Percentiles rank a stretch among this genome's conserved stretches.
phyloP scores from a whole-genome alignment of 306 rosid genomes.

The Lathyrus sativus region DNA sequence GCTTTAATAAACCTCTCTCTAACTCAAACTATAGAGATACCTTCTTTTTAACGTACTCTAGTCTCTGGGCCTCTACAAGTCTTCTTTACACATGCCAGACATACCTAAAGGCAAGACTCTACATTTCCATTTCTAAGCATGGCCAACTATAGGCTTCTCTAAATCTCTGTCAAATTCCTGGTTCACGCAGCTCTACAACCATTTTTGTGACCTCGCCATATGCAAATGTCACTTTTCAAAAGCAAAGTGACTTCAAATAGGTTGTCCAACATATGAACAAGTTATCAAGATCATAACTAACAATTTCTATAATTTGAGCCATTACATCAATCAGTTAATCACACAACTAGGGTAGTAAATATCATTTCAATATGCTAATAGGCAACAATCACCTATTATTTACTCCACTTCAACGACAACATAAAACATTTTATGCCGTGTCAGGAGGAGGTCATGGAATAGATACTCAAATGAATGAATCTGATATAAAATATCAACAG shows the following conservation, averaged over 20 bases:
- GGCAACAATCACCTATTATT: conserved; percentile 24
- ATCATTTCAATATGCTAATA: conserved; percentile 6
- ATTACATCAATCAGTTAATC: neutral
- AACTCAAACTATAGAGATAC: neutral
- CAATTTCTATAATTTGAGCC: neutral
- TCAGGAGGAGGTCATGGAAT: neutral
- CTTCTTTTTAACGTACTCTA: neutral
- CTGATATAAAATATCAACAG: neutral
- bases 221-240: no score
- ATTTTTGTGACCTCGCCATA: no score
- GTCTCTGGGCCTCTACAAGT: neutral
- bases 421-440: conserved; percentile 1
- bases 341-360: conserved; percentile 2
- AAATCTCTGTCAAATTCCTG: conserved; percentile 2
- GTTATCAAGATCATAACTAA: neutral
- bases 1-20: neutral
- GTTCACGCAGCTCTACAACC: neutral
- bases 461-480: conserved; percentile 16
- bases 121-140: neutral
- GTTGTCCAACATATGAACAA: neutral
- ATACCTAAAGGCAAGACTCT: neutral
- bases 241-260: conserved; percentile 6
- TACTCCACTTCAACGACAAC: neutral
- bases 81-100: neutral
- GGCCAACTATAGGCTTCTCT: neutral